phyloP scores from a whole-genome alignment of 768 basidiomycete species.

The Polyporus arcularius region DNA sequence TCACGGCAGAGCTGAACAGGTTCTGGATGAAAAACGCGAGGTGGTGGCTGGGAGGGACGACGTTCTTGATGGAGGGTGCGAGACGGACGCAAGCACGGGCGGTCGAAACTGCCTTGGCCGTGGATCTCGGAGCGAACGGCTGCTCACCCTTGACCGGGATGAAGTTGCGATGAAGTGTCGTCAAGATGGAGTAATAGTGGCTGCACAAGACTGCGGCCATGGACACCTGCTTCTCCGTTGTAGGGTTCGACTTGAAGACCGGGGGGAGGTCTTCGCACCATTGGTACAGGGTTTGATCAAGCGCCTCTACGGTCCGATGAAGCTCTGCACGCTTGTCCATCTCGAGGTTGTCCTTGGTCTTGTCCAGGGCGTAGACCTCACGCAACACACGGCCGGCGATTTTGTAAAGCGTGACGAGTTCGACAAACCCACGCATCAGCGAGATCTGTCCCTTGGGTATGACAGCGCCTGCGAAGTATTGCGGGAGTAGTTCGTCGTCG shows the following conservation, averaged over 20 bases:
- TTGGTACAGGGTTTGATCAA: constrained; percentile 74
- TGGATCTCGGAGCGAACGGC: constrained; percentile 68
- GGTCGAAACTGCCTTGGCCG: constrained; percentile 77
- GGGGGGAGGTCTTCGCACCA: constrained; percentile 83
- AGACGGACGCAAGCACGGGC: constrained; percentile 85
- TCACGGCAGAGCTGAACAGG: constrained; percentile 85
- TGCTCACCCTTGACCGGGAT: constrained; percentile 78
- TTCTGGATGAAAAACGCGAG: constrained; percentile 90
- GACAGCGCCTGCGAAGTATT: constrained; percentile 68
- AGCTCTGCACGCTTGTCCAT: constrained; percentile 74
- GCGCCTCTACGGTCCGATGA: constrained; percentile 74
- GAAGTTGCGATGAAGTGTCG: constrained; percentile 86
- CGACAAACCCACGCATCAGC: constrained; percentile 81
- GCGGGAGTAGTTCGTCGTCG: constrained; percentile 76
- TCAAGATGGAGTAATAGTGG: constrained; percentile 86
- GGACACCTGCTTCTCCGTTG: constrained; percentile 78
- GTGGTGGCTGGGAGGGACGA: constrained; percentile 84
- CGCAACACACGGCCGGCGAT: constrained; percentile 82
- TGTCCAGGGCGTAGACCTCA: constrained; percentile 81
- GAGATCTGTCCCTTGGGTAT: constrained; percentile 58
- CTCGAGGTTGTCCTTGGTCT: constrained; percentile 71
- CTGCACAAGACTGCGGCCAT: constrained; percentile 87
- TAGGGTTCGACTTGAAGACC: constrained; percentile 72
- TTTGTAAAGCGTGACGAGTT: constrained; percentile 76
- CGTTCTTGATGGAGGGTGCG: constrained; percentile 81